Conservation (phyloP, 257 asterid genomes). For the Solanum bulbocastanum region DNA sequence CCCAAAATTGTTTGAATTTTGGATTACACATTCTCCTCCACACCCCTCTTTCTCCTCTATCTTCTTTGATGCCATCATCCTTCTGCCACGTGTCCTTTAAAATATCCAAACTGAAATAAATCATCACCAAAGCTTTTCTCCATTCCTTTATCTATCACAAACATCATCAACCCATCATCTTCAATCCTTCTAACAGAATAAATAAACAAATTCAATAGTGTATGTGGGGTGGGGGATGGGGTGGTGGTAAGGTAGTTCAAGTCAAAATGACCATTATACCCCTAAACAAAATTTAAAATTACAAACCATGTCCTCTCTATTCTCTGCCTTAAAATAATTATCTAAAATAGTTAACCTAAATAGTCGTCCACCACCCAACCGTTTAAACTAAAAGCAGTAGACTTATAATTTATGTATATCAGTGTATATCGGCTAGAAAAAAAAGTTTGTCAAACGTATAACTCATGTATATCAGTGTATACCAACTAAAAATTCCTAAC, state of each 20-base stretch:
- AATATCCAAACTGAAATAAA: conserved; percentile 31
- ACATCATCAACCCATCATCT: conserved; percentile 23
- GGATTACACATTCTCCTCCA: conserved; percentile 6
- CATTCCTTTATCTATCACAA: conserved; percentile 38
- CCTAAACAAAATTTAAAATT: background rate
- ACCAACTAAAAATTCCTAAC: background rate
- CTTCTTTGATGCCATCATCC: conserved; percentile 14
- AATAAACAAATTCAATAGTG: background rate
- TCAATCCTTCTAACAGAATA: background rate
- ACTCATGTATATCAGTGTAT: background rate
- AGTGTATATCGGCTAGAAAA: background rate
- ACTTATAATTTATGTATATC: background rate
- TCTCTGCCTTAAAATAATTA: conserved; percentile 7
- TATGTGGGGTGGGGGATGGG: too few species aligned
- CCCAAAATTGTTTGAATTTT: background rate
- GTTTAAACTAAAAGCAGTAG: background rate
- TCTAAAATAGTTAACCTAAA: background rate
- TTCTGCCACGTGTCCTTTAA: conserved; percentile 22
- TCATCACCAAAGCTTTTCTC: conserved; percentile 35
- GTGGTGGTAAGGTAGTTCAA: background rate
- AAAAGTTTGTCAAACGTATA: background rate
- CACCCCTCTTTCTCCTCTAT: conserved; percentile 9
- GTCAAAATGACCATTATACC: background rate
- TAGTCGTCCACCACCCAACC: background rate
- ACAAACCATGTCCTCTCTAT: conserved; percentile 1